These are phyloP conservation scores for Fomitopsis palustris DNA, from an alignment of 1,284 basidiomycete species.

Conservation along the genomic window DNA sequence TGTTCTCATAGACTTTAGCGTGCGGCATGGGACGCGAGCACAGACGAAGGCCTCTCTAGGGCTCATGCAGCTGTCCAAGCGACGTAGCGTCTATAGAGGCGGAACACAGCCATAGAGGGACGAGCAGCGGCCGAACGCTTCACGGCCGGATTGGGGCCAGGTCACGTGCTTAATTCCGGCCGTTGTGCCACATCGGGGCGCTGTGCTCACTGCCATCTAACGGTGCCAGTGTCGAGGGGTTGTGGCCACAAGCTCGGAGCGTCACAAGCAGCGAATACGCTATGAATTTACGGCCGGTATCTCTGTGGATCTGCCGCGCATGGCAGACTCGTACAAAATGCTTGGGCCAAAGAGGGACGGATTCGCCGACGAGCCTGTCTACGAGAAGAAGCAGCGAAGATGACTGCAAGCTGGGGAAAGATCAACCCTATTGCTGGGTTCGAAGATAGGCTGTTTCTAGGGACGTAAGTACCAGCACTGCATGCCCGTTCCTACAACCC, in stretches of 20 bases:
- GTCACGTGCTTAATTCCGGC: conserved; percentile 11
- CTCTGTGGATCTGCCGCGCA: conserved; percentile 15
- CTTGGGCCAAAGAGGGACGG: conserved; percentile 13
- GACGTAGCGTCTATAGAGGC: not conserved
- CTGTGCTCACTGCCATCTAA: conserved; percentile 19
- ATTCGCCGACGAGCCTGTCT: conserved; percentile 10
- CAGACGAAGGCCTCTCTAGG: not conserved
- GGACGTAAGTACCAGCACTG: conserved; percentile 54
- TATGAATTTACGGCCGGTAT: conserved; percentile 15
- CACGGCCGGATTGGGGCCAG: not conserved
- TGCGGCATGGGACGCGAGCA: not conserved
- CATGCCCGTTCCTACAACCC: conserved; percentile 16
- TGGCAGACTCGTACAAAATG: conserved; percentile 28
- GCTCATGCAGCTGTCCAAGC: not conserved
- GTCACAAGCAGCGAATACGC: conserved; percentile 17
- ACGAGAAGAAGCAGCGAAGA: conserved; percentile 23
- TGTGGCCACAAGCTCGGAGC: conserved; percentile 21
- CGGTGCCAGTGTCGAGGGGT: conserved; percentile 21
- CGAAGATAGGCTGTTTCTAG: conserved; percentile 64
- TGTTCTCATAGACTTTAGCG: not conserved
- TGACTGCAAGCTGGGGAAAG: conserved; percentile 59
- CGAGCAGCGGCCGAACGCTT: not conserved
- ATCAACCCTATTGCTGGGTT: conserved; percentile 71
- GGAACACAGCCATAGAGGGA: conserved; percentile 9
- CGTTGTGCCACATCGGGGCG: conserved; percentile 13